A percentile compares a stretch with the other conserved stretches of the same genome.
These are phyloP conservation scores for Sungouiozyma intestinalis DNA, from an alignment of 805 yeast genomes.

Conservation along the genomic window DNA sequence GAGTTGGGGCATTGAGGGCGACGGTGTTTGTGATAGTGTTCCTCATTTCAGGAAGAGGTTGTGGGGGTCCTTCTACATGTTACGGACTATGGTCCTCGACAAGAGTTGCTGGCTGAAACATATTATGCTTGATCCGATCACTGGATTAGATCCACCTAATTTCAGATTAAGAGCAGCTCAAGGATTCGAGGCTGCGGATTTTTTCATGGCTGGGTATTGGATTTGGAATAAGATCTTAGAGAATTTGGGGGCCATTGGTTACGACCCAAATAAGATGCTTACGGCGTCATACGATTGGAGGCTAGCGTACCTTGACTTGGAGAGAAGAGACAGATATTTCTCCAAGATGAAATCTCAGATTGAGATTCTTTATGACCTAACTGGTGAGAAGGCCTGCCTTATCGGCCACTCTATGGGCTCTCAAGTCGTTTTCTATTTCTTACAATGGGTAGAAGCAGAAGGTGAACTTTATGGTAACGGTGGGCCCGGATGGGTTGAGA, in stretches of 20 bases:
- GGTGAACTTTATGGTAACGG: constrained; percentile 82
- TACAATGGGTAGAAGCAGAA: constrained; percentile 93
- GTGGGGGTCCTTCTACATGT: constrained; percentile 97
- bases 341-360: constrained; percentile 62
- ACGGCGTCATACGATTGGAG: constrained; percentile 97
- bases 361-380: constrained; percentile 44
- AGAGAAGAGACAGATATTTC: constrained; percentile 78
- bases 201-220: constrained; percentile 96
- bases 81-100: constrained; percentile 82
- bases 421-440: constrained; percentile 75
- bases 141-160: constrained; percentile 87
- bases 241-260: constrained; percentile 87
- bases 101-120: constrained; percentile 92
- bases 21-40: constrained; percentile 70
- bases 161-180: constrained; percentile 80
- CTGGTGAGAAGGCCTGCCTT: constrained; percentile 61
- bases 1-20: constrained; percentile 76
- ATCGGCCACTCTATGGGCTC: constrained; percentile 96
- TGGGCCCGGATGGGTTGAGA: constrained; percentile 82
- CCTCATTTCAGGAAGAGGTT: constrained; percentile 81
- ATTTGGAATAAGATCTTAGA: constrained; percentile 96
- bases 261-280: constrained; percentile 81
- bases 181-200: constrained; percentile 95
- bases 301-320: constrained; percentile 78
- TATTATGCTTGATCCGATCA: constrained; percentile 76